These are phyloP conservation scores for Jamesozyma jinghongensis DNA, from an alignment of 805 yeast species.

Conservation along the genomic window DNA sequence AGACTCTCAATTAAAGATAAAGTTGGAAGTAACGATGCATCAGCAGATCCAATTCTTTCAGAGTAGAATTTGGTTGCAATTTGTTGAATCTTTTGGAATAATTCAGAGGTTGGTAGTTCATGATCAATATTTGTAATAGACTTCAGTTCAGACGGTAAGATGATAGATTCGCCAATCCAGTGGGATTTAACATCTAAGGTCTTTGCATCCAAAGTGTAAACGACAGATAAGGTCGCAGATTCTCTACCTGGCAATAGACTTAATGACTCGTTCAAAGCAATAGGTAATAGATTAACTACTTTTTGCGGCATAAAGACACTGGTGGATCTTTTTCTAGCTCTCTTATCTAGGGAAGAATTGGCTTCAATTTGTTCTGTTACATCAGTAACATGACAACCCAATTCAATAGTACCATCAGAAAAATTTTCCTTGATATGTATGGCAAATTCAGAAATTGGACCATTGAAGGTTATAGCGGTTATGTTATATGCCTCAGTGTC, in stretches of 20 bases:
- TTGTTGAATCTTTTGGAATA: slow-evolving; percentile 10
- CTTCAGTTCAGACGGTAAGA: slow-evolving; percentile 45
- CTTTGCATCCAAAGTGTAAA: slow-evolving; percentile 68
- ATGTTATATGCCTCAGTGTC: slow-evolving; percentile 22
- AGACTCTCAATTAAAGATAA: slow-evolving; percentile 66
- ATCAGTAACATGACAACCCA: slow-evolving; percentile 84
- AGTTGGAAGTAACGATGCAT: slow-evolving; percentile 24
- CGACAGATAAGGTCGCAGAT: slow-evolving; percentile 64
- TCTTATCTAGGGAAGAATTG: slow-evolving; percentile 73
- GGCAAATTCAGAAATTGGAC: slow-evolving; percentile 57
- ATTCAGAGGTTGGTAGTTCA: slow-evolving; percentile 10
- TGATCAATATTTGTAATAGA: slow-evolving; percentile 15
- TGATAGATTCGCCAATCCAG: slow-evolving; percentile 63
- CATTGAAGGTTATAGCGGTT: slow-evolving; percentile 29
- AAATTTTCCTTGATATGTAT: slow-evolving; percentile 51
- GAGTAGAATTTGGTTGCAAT: slow-evolving; percentile 22
- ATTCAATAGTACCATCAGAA: slow-evolving; percentile 47
- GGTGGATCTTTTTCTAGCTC: slow-evolving; percentile 82
- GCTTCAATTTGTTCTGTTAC: slow-evolving; percentile 61
- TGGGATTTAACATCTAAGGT: slow-evolving; percentile 66
- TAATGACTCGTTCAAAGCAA: slow-evolving; percentile 46
- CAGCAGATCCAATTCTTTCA: slow-evolving; percentile 16
- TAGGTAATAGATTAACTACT: slow-evolving; percentile 58
- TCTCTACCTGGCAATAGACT: slow-evolving; percentile 54
- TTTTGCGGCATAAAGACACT: slow-evolving; percentile 81